These are phyloP conservation scores for Heritiera littoralis DNA, from an alignment of 345 rosid genomes.

Conservation along the genomic window DNA sequence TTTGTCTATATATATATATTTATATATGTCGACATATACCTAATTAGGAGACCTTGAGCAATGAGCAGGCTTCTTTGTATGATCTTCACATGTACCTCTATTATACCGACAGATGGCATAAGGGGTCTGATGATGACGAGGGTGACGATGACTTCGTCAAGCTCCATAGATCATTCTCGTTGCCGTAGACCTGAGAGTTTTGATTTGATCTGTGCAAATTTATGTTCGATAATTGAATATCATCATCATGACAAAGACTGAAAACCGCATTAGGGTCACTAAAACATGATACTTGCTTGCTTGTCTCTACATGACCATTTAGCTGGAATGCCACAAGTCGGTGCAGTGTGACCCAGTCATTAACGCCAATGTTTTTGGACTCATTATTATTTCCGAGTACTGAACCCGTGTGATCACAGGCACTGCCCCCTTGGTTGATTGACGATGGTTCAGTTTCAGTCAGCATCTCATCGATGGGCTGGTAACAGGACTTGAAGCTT, in stretches of 20 bases:
- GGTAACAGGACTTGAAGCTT: conserved; percentile 6
- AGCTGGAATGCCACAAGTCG: conserved; percentile 95
- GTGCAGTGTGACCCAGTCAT: conserved; percentile 81
- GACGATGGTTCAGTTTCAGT: conserved; percentile 29
- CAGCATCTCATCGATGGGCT: conserved; percentile 39
- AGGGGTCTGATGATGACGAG: conserved; percentile 56
- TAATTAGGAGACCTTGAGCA: neutral
- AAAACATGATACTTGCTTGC: conserved; percentile 48
- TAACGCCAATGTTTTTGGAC: conserved; percentile 39
- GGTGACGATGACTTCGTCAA: conserved; percentile 62
- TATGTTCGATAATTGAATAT: conserved; percentile 39
- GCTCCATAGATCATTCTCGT: conserved; percentile 65
- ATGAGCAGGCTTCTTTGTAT: neutral
- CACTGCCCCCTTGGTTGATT: conserved; percentile 30
- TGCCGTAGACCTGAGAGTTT: conserved; percentile 22
- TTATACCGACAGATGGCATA: conserved; percentile 76
- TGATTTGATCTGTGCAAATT: conserved; percentile 42
- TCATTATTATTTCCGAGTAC: conserved; percentile 15
- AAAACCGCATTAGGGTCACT: conserved; percentile 43
- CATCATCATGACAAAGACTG: conserved; percentile 40
- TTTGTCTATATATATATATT: neutral
- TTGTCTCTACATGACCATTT: conserved; percentile 59
- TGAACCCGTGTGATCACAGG: conserved; percentile 2
- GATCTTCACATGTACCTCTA: conserved; percentile 8
- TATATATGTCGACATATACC: neutral